A percentile compares a stretch with the other conserved stretches of the same genome.
phyloP scores from a whole-genome alignment of 2,329 filamentous ascomycete species.

The Penicillium sp. region DNA sequence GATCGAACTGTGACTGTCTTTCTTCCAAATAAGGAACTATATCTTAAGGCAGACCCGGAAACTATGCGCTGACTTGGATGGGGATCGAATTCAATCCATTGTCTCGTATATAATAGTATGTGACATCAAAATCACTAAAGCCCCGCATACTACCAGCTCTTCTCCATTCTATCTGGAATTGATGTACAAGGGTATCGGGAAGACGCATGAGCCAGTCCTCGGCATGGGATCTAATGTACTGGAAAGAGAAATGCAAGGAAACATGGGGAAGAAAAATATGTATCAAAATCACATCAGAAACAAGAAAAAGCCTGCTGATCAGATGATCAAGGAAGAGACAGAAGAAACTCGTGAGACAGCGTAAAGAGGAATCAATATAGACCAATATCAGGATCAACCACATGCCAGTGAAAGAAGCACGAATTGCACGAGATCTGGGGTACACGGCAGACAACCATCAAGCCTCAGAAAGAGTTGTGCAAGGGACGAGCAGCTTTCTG shows the following conservation, averaged over 20 bases:
- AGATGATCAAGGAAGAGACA: conserved; percentile 6
- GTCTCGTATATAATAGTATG: conserved; percentile 7
- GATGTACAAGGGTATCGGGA: conserved; percentile 24
- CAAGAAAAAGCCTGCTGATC: neutral
- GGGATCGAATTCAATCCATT: neutral
- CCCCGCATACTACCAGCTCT: conserved; percentile 12
- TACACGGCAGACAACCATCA: conserved; percentile 13
- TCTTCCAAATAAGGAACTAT: neutral
- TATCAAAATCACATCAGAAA: conserved; percentile 5
- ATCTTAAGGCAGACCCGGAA: too few species aligned
- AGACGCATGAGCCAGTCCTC: conserved; percentile 15
- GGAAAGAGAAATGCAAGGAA: conserved; percentile 6
- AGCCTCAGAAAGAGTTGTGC: conserved; percentile 13
- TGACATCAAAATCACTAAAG: conserved; percentile 6
- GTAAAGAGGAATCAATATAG: conserved; percentile 12
- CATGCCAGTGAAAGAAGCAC: conserved; percentile 16
- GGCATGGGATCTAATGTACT: conserved; percentile 20
- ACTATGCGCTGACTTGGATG: neutral
- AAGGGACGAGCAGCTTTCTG: conserved; percentile 12
- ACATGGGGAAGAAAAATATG: neutral
- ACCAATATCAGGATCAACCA: conserved; percentile 7
- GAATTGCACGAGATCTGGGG: conserved; percentile 15
- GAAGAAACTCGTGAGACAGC: conserved; percentile 18
- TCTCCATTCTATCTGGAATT: conserved; percentile 22
- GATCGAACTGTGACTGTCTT: neutral